Percentiles rank a stretch among this genome's conserved stretches.
Evolutionary conservation across 2,329 filamentous ascomycete species (phyloP).

Genomic region (Fusarium secorum): DNA sequence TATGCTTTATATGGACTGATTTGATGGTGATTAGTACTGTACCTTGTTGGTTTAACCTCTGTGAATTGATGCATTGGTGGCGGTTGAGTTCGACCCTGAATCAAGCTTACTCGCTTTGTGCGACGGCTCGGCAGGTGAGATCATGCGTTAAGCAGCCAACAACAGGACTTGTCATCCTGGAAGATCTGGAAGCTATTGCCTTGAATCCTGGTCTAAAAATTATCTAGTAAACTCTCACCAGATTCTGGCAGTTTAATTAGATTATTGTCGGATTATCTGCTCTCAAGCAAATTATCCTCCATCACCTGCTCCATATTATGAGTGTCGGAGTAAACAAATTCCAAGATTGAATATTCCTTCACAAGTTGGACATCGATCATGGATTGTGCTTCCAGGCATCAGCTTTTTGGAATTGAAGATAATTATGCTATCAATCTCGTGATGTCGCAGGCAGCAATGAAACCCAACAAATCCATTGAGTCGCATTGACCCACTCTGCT

Average conservation of each 20-base stretch:
- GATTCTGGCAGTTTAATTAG: too few species aligned
- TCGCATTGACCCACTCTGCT: slow-evolving; percentile 1
- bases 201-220: rapidly evolving
- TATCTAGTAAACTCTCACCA: too few species aligned
- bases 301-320: not conserved
- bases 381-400: not conserved
- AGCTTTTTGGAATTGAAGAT: not conserved
- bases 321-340: rapidly evolving
- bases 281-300: too few species aligned
- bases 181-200: rapidly evolving
- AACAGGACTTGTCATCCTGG: rapidly evolving
- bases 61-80: not conserved
- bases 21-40: not conserved
- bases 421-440: not conserved
- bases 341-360: not conserved
- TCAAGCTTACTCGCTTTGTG: rapidly evolving
- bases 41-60: rapidly evolving
- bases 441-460: not conserved
- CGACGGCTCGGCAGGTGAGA: not conserved
- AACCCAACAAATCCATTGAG: not conserved
- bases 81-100: not conserved
- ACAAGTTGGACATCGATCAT: rapidly evolving
- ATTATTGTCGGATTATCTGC: too few species aligned
- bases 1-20: rapidly evolving
- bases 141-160: rapidly evolving